Evolutionary conservation across 495 filamentous ascomycete species (phyloP).

Genomic region (Aspergillus cristatus): DNA sequence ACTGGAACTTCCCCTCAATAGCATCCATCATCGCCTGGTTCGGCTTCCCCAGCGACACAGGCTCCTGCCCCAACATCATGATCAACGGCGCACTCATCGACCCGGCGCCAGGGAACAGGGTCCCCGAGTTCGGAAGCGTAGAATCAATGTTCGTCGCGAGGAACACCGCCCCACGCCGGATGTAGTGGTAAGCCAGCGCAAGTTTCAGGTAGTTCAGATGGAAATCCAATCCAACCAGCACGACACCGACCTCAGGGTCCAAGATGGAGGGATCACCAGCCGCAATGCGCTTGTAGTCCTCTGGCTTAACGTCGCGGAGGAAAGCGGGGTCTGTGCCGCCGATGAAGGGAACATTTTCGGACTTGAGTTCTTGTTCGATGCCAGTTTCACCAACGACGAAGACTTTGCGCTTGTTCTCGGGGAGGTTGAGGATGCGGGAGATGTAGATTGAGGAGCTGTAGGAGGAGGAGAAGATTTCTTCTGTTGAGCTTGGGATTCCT

Average conservation of each 20-base stretch:
- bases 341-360: conserved; percentile 69
- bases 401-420: conserved; percentile 74
- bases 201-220: conserved; percentile 93
- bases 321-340: conserved; percentile 81
- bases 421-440: conserved; percentile 76
- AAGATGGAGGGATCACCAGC: conserved; percentile 56
- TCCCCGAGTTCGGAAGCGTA: conserved; percentile 68
- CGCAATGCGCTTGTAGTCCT: conserved; percentile 69
- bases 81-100: conserved; percentile 69
- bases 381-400: conserved; percentile 87
- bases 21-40: conserved; percentile 99
- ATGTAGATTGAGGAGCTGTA: conserved; percentile 97
- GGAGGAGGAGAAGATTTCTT: conserved; percentile 93
- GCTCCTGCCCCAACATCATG: conserved; percentile 61
- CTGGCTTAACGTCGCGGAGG: conserved; percentile 63
- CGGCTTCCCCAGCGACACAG: conserved; percentile 80
- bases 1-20: conserved; percentile 87
- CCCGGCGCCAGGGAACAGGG: conserved; percentile 88
- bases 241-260: conserved; percentile 80
- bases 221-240: conserved; percentile 84
- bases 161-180: conserved; percentile 74
- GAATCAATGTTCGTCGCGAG: conserved; percentile 89
- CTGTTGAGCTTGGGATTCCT: conserved; percentile 67
- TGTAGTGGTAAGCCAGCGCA: conserved; percentile 73
- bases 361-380: conserved; percentile 77